Evolutionary conservation across 495 filamentous ascomycete genomes (phyloP).

Genomic region (Parathielavia hyrcaniae): DNA sequence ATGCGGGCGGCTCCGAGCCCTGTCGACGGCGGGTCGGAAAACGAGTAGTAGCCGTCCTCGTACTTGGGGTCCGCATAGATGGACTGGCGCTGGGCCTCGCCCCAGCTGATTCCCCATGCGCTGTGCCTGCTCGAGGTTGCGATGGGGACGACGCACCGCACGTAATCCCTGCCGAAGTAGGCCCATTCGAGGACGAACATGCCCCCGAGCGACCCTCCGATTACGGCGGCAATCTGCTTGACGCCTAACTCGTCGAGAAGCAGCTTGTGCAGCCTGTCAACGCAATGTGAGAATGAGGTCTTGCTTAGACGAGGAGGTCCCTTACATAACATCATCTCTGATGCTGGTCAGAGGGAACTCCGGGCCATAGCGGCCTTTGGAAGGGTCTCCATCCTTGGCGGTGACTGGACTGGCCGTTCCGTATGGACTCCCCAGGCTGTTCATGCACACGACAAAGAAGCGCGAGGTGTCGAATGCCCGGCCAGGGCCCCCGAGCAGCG

Average conservation of each 20-base stretch:
- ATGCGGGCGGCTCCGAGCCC: slow-evolving; percentile 93
- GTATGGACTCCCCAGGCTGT: slow-evolving; percentile 94
- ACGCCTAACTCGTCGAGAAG: slow-evolving; percentile 87
- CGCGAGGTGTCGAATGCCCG: slow-evolving; percentile 86
- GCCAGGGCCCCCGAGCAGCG: slow-evolving; percentile 79
- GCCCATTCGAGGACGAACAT: slow-evolving; percentile 97
- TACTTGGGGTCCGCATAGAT: slow-evolving; percentile 99
- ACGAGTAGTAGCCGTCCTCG: slow-evolving; percentile 88
- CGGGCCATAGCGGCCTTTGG: slow-evolving; percentile 76
- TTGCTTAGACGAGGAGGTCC: neutral
- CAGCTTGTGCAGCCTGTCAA: slow-evolving; percentile 72
- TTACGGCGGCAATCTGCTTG: slow-evolving; percentile 74
- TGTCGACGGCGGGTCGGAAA: slow-evolving; percentile 72
- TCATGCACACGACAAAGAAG: slow-evolving; percentile 93
- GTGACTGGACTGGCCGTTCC: slow-evolving; percentile 95
- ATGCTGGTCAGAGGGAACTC: slow-evolving; percentile 96
- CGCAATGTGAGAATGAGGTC: slow-evolving; percentile 5
- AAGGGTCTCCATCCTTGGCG: slow-evolving; percentile 67
- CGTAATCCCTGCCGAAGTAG: slow-evolving; percentile 92
- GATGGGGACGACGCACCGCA: slow-evolving; percentile 84
- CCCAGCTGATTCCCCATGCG: slow-evolving; percentile 99
- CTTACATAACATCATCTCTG: slow-evolving; percentile 88
- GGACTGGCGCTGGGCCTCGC: slow-evolving; percentile 93
- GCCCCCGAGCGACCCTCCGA: slow-evolving; percentile 97
- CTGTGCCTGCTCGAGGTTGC: slow-evolving; percentile 92